Evolutionary conservation across 179 eudicot species (phyloP), one percentile per base, ranked within the genome.

Genomic region (Patellifolia procumbens): DNA sequence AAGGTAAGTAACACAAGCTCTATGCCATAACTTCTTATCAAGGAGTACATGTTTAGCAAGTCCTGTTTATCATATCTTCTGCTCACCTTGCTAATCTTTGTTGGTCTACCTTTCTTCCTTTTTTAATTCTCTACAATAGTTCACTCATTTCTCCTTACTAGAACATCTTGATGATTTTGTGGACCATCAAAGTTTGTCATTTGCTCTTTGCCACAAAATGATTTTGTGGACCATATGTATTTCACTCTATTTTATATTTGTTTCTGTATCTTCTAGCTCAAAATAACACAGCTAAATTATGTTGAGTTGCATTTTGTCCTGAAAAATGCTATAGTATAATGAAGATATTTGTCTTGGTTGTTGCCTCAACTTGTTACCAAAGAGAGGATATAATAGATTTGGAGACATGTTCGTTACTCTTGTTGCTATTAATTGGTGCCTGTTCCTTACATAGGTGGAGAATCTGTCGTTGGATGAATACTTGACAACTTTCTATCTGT

Each of bases 401-500:
- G 19, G 22, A 68, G 72, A 68, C 62, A 51, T 52, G 61, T 32
- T 51, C 29, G 9, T 49, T 53, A 42, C n/a, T 46, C 15, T 19
- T 69, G 42, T 69, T 3, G 22, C 29, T 20, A 37, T 52, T 12
- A 10, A n/a, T 74, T 20, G 24, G 39, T 53, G 35, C 37, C 73
- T 19, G 15, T 65, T 16, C 66, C 53, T 19, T 43, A 53, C 66
- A 56, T 19, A 73, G 17, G 10, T 59, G 56, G 22, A 70, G 59
- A 19, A 31, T 71, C 48, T 80, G 56, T 51, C 64, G 28, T 46
- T 59, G 52, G 35, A 55, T 68, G 68, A 35, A 6, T 58, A 48
- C 67, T 32, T 71, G 16, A 63, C 19, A 34, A 29, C 46, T 42
- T 51, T 74, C 58, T 49, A 69, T 60, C 58, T 61, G 37, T 64